Evolutionary conservation across 805 yeast genomes (phyloP), one percentile per base, ranked within the genome.

Genomic region (Priceomyces carsonii): DNA sequence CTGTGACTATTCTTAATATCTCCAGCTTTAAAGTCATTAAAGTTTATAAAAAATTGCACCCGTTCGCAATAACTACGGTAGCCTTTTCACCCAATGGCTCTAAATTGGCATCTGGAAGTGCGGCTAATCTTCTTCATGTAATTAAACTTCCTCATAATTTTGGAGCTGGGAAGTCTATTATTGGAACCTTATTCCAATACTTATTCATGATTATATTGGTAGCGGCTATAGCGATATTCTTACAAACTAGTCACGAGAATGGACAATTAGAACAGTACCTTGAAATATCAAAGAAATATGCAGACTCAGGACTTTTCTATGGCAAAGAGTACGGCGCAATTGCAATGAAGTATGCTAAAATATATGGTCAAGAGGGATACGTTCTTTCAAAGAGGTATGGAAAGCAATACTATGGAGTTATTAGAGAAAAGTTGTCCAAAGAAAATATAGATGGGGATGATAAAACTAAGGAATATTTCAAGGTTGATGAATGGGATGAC

Each of bases 41-140:
- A 38, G 61, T 69, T 5, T 63, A 79, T 36, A 72, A 73, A 27
- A 75, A 82, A 41, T 79, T 85, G 36, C 96, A 89, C 55, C 66
- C 73, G 6, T 85, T 85, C 56, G 88, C 95, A 17, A 80, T 88
- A 34, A 88, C 96, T 0, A 72, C 75, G 28, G 77, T 86, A 7
- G 65, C 77, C 2, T 80, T 87, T 40, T 80, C 88, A 4, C 82
- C 85, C 9, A 71, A 78, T 52, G 88, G 90, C 6, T 61, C 74
- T 33, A 71, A 70, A 36, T 60, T 87, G 32, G 91, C 87, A 3
- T 75, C 87, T 15, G 82, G 79, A 0, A 82, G 91, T 21, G 95
- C 90, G 1, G 85, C 93, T 3, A 81, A 83, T 42, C 72, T 87
- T 1, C 74, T 88, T 18, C 78, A 73, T 46, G 78, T 87, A 6